phyloP scores from a whole-genome alignment of 2,329 filamentous ascomycete genomes.

The Neopestalotiopsis clavispora region DNA sequence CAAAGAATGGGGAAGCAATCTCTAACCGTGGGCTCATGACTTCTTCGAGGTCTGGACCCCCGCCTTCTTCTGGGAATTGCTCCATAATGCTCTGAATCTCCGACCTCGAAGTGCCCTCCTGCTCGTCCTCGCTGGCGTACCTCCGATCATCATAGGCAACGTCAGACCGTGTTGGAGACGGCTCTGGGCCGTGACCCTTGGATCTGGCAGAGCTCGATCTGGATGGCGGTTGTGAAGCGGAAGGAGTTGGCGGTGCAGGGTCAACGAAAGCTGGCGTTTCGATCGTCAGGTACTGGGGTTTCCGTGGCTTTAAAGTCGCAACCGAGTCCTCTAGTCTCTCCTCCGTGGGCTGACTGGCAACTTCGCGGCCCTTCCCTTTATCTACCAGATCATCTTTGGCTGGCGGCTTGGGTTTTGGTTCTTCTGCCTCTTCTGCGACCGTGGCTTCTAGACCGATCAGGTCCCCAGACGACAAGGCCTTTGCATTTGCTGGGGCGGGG shows the following conservation, averaged over 20 bases:
- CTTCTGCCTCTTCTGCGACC: background rate
- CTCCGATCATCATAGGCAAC: conserved; percentile 62
- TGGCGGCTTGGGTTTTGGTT: background rate
- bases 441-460: background rate
- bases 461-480: background rate
- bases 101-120: conserved; percentile 72
- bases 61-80: conserved; percentile 81
- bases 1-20: conserved; percentile 78
- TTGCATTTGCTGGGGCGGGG: background rate
- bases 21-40: conserved; percentile 92
- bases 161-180: conserved; percentile 61
- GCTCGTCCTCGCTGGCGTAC: conserved; percentile 64
- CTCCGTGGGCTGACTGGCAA: conserved; percentile 4
- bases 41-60: conserved; percentile 75
- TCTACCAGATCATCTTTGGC: background rate
- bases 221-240: conserved; percentile 60
- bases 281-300: conserved; percentile 52
- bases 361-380: conserved; percentile 5
- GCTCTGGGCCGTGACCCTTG: conserved; percentile 45
- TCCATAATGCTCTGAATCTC: conserved; percentile 99
- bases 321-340: conserved; percentile 51
- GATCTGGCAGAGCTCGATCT: conserved; percentile 62
- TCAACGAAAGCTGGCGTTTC: conserved; percentile 57
- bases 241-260: conserved; percentile 62
- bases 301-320: conserved; percentile 53